Evolutionary conservation across 768 basidiomycete genomes (phyloP).

Genomic region (Kwoniella shandongensis): DNA sequence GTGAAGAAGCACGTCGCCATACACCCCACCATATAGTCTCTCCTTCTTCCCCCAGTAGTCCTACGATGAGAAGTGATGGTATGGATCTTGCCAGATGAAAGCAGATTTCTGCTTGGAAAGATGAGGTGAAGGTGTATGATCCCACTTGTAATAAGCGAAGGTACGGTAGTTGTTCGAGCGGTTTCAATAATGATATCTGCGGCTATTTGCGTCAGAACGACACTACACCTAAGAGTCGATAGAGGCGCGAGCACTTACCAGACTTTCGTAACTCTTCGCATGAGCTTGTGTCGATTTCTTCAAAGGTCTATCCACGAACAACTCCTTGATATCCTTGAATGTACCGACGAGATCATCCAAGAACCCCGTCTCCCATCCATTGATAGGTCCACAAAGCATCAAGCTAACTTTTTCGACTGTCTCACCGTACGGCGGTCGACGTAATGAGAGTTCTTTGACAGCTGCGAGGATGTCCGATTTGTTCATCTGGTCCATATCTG

Average conservation of each 20-base stretch:
- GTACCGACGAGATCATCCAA: conserved; percentile 31
- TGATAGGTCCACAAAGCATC: conserved; percentile 50
- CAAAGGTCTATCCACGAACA: conserved; percentile 49
- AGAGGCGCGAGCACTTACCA: conserved; percentile 27
- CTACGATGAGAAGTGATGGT: conserved; percentile 37
- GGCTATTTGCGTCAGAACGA: background rate
- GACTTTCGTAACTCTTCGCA: conserved; percentile 29
- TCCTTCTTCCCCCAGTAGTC: conserved; percentile 42
- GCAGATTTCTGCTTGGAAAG: conserved; percentile 28
- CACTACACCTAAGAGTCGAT: background rate
- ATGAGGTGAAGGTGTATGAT: conserved; percentile 38
- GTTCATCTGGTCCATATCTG: conserved; percentile 46
- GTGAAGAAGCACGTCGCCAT: conserved; percentile 22
- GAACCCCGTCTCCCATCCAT: conserved; percentile 41
- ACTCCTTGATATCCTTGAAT: conserved; percentile 44
- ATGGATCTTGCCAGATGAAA: conserved; percentile 23
- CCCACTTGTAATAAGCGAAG: conserved; percentile 48
- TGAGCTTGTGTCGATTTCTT: conserved; percentile 31
- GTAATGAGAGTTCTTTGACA: conserved; percentile 29
- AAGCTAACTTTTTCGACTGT: conserved; percentile 29
- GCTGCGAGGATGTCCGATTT: conserved; percentile 33
- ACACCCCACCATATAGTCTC: conserved; percentile 51
- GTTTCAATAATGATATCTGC: conserved; percentile 35
- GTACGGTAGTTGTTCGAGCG: conserved; percentile 32
- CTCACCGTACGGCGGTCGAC: conserved; percentile 36